Conservation (phyloP, 1,284 basidiomycete genomes). For the Cryptococcus amylolentus region DNA sequence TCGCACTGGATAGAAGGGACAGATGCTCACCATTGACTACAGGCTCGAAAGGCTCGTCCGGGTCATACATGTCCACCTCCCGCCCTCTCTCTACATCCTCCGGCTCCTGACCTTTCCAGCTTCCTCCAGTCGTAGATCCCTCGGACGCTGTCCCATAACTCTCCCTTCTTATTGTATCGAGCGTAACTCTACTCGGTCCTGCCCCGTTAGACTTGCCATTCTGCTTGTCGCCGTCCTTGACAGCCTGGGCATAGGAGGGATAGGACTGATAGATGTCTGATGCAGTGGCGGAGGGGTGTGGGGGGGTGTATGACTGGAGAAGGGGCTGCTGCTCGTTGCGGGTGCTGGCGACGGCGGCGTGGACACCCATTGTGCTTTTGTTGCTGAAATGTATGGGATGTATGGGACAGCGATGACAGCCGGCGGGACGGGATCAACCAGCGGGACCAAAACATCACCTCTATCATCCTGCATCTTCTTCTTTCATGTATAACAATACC, state of each 20-base stretch:
- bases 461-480: not conserved
- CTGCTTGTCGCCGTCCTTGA: not conserved
- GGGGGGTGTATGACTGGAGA: not conserved
- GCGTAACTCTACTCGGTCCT: not conserved
- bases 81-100: conserved; percentile 1
- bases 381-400: not conserved
- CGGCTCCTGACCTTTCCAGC: conserved; percentile 8
- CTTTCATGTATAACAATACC: not conserved
- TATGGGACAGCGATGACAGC: no score
- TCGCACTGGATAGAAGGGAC: not conserved
- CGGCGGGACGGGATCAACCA: no score
- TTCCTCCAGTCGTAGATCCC: not conserved
- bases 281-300: not conserved
- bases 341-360: conserved; percentile 13
- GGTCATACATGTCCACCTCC: conserved; percentile 1
- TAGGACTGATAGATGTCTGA: conserved; percentile 2
- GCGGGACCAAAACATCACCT: no score
- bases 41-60: conserved; percentile 11
- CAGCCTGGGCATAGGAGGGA: conserved; percentile 6
- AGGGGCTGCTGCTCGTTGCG: not conserved
- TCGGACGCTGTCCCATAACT: conserved; percentile 7
- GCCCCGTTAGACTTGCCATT: not conserved
- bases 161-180: not conserved
- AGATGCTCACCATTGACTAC: conserved; percentile 13
- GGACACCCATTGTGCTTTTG: conserved; percentile 13